A percentile compares a stretch with the other conserved stretches of the same genome.
These are phyloP conservation scores for Mallotus nudiflorus DNA, from an alignment of 345 rosid genomes.

Conservation along the genomic window DNA sequence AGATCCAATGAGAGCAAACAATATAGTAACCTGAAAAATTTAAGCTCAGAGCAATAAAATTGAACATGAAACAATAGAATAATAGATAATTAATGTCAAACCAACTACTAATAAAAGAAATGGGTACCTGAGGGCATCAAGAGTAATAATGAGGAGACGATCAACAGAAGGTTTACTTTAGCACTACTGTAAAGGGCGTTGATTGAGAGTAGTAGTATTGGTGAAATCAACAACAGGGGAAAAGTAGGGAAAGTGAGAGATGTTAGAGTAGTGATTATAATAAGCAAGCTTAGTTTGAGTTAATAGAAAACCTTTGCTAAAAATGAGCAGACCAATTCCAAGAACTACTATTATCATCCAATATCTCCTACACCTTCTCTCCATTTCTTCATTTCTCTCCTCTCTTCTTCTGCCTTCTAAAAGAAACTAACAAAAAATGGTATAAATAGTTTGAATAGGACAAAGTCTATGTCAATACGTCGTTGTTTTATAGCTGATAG, in stretches of 20 bases:
- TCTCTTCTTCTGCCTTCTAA: not conserved
- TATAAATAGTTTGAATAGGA: too few relatives aligned
- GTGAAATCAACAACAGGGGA: slow-evolving; percentile 10
- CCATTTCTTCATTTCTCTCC: slow-evolving; percentile 5
- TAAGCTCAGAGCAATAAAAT: slow-evolving; percentile 74
- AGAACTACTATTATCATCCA: slow-evolving; percentile 48
- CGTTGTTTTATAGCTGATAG: too few relatives aligned
- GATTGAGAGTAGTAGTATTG: too few relatives aligned
- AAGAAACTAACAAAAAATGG: too few relatives aligned
- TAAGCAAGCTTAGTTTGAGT: slow-evolving; percentile 91
- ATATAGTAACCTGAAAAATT: slow-evolving; percentile 53
- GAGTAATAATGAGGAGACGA: slow-evolving; percentile 68
- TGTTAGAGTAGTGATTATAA: slow-evolving; percentile 64
- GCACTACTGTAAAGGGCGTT: slow-evolving; percentile 11
- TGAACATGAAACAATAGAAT: slow-evolving; percentile 46
- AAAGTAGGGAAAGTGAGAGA: slow-evolving; percentile 61
- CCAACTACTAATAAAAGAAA: not conserved
- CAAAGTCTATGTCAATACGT: too few relatives aligned
- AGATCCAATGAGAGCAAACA: not conserved
- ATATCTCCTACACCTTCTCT: slow-evolving; percentile 16
- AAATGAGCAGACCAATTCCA: slow-evolving; percentile 53
- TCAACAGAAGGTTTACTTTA: slow-evolving; percentile 76
- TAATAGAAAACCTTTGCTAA: slow-evolving; percentile 81
- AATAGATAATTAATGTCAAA: not conserved
- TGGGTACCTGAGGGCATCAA: slow-evolving; percentile 72